Evolutionary conservation across 257 asterid genomes (phyloP).

Genomic region (Solanum medicagineum): DNA sequence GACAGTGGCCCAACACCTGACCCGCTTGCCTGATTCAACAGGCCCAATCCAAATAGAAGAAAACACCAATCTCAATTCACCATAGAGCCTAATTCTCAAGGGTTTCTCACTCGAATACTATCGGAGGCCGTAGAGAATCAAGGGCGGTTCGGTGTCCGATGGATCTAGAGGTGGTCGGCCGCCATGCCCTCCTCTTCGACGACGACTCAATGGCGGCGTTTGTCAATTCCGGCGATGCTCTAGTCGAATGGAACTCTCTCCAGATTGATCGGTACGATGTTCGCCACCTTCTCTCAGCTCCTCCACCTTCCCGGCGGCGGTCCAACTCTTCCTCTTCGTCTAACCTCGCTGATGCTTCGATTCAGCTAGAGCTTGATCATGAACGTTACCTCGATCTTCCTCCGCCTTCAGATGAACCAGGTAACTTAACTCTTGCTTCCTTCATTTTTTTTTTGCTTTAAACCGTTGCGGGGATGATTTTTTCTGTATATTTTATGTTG

Average conservation of each 20-base stretch:
- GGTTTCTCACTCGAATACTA: background rate
- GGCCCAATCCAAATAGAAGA: background rate
- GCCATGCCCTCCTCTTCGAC: constrained; percentile 78
- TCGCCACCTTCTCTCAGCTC: constrained; percentile 82
- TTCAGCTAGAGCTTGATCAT: constrained; percentile 47
- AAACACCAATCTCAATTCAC: background rate
- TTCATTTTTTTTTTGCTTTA: background rate
- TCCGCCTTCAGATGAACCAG: constrained; percentile 38
- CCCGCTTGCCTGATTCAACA: background rate
- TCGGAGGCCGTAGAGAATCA: background rate
- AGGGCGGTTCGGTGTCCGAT: background rate
- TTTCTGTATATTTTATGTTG: background rate
- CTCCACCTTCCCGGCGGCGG: constrained; percentile 69
- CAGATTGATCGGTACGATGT: constrained; percentile 92
- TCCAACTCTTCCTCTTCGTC: constrained; percentile 16
- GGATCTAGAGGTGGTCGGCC: constrained; percentile 79
- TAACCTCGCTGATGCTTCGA: constrained; percentile 15
- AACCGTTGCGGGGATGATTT: background rate
- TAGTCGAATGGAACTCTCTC: constrained; percentile 90
- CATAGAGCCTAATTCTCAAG: background rate
- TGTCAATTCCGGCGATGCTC: constrained; percentile 80
- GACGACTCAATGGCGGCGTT: constrained; percentile 77
- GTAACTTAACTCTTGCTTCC: constrained; percentile 12
- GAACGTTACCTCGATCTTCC: constrained; percentile 84
- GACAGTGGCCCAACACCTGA: background rate